phyloP scores from a whole-genome alignment of 768 basidiomycete genomes.

The Phylloporus sp. region DNA sequence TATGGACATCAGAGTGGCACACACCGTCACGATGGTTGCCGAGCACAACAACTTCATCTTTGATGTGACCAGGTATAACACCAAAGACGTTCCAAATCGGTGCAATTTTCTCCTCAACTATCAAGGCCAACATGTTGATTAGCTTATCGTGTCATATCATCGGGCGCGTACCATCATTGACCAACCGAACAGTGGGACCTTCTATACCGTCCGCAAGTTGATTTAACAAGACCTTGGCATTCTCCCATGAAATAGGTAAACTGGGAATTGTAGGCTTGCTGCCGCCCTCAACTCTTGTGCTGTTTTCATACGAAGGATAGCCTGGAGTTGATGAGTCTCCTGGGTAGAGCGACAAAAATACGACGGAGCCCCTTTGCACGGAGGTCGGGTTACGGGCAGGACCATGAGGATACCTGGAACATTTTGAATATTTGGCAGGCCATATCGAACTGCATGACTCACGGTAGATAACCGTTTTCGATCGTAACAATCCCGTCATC shows the following conservation, averaged over 20 bases:
- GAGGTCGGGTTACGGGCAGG: constrained; percentile 84
- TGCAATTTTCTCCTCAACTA: constrained; percentile 78
- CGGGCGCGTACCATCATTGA: constrained; percentile 47
- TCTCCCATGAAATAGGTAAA: constrained; percentile 87
- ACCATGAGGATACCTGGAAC: constrained; percentile 54
- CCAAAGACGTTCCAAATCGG: constrained; percentile 93
- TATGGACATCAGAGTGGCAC: constrained; percentile 13
- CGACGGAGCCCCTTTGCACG: constrained; percentile 84
- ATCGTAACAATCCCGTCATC: constrained; percentile 82
- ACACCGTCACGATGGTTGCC: constrained; percentile 88
- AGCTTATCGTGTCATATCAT: not conserved
- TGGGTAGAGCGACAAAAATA: constrained; percentile 62
- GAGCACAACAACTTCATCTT: constrained; percentile 80
- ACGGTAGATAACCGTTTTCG: constrained; percentile 71
- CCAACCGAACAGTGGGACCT: constrained; percentile 43
- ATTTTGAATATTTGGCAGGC: not conserved
- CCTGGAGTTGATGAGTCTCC: constrained; percentile 88
- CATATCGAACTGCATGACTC: constrained; percentile 16
- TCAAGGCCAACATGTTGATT: not conserved
- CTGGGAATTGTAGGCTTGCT: constrained; percentile 79
- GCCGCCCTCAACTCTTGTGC: constrained; percentile 53
- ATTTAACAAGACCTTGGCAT: constrained; percentile 66
- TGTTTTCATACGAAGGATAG: constrained; percentile 80
- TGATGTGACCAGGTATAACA: constrained; percentile 78
- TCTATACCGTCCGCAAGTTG: constrained; percentile 37